phyloP scores from a whole-genome alignment of 192 early-diverging fungal species.

The Radiomyces spectabilis region DNA sequence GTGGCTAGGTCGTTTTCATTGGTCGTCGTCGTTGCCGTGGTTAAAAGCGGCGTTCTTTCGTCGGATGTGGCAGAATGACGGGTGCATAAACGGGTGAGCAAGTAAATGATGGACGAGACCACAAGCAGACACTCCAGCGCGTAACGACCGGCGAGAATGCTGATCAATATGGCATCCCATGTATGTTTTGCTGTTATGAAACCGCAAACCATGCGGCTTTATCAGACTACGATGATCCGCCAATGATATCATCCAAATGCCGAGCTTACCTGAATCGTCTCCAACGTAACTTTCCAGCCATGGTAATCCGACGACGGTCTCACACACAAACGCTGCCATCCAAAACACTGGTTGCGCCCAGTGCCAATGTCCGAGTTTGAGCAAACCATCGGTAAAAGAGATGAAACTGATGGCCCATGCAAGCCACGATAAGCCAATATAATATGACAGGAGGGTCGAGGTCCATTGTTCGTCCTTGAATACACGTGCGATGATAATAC shows the following conservation, averaged over 20 bases:
- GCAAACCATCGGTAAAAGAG: slow-evolving; percentile 27
- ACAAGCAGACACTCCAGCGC: slow-evolving; percentile 20
- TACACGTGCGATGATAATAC: slow-evolving; percentile 22
- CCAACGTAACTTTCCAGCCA: slow-evolving; percentile 21
- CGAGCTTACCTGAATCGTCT: no score
- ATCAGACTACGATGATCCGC: no score
- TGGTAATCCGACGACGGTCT: slow-evolving; percentile 33
- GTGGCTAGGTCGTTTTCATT: slow-evolving; percentile 10
- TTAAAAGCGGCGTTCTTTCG: slow-evolving; percentile 16
- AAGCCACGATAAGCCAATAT: slow-evolving; percentile 28
- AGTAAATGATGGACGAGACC: slow-evolving; percentile 23
- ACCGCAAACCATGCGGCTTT: no score
- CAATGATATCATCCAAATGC: no score
- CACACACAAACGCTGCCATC: slow-evolving; percentile 31
- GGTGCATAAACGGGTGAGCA: neutral
- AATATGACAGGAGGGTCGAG: slow-evolving; percentile 29
- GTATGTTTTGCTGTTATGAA: no score
- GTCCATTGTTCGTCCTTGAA: slow-evolving; percentile 31
- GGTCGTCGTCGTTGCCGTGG: neutral
- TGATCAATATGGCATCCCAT: slow-evolving; percentile 25
- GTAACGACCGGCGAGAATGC: slow-evolving; percentile 37
- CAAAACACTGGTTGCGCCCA: slow-evolving; percentile 48
- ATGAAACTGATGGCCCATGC: slow-evolving; percentile 30
- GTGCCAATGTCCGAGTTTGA: slow-evolving; percentile 32
- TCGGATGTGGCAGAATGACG: neutral